Conservation (phyloP, 179 eudicot species). For the Camellia oleifera region DNA sequence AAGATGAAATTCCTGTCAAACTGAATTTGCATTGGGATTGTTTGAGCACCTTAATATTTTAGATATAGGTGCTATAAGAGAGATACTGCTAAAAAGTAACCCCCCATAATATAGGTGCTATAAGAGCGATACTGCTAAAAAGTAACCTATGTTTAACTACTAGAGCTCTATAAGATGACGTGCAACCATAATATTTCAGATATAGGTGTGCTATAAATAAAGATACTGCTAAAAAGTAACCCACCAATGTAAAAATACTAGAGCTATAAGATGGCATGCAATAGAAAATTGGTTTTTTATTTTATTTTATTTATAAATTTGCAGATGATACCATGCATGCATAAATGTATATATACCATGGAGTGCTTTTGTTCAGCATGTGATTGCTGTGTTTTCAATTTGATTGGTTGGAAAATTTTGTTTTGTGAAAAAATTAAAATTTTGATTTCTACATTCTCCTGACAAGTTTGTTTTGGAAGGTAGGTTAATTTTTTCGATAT, state of each 20-base stretch:
- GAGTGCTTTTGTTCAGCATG: not conserved
- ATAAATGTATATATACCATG: not conserved
- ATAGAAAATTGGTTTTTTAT: not conserved
- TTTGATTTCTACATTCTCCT: not conserved
- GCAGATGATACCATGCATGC: not conserved
- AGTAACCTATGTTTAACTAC: not conserved
- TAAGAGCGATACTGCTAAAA: no score
- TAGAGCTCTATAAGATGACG: not conserved
- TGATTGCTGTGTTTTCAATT: not conserved
- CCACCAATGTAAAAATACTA: not conserved
- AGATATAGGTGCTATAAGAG: not conserved
- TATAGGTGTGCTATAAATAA: not conserved
- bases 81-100: not conserved
- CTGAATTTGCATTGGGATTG: not conserved
- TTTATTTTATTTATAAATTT: not conserved
- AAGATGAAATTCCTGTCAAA: not conserved
- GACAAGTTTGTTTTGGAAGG: constrained; percentile 15
- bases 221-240: not conserved
- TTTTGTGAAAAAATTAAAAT: not conserved
- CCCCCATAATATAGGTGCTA: no score
- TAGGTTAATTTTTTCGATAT: constrained; percentile 90
- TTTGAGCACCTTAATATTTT: not conserved
- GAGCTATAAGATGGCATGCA: not conserved
- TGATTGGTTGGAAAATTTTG: constrained; percentile 11
- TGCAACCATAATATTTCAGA: not conserved